Evolutionary conservation across 768 basidiomycete genomes (phyloP).

Genomic region (Botryobasidium botryosum): DNA sequence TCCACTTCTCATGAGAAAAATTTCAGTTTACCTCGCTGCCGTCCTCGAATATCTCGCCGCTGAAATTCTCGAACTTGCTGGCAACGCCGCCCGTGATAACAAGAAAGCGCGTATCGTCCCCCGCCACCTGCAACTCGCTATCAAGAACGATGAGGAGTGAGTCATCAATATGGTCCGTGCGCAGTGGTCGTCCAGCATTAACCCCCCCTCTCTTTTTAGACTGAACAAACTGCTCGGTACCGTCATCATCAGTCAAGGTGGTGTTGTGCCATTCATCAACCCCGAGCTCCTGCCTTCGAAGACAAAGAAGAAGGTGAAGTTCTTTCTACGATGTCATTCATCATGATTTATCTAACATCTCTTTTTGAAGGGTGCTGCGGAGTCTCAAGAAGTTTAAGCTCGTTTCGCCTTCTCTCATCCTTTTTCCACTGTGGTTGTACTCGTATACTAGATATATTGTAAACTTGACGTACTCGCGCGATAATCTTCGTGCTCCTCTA

Average conservation of each 20-base stretch:
- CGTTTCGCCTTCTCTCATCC: too few species aligned
- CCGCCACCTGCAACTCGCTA: slow-evolving; percentile 81
- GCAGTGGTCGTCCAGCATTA: neutral
- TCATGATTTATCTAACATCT: too few species aligned
- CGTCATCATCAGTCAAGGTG: slow-evolving; percentile 33
- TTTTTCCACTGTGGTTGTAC: too few species aligned
- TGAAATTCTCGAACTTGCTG: slow-evolving; percentile 85
- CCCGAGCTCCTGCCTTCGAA: slow-evolving; percentile 20
- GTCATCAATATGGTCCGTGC: slow-evolving; percentile 12
- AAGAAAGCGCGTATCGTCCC: slow-evolving; percentile 93
- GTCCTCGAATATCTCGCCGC: slow-evolving; percentile 87
- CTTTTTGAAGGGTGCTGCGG: too few species aligned
- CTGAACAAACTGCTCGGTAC: slow-evolving; percentile 29
- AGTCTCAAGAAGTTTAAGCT: too few species aligned
- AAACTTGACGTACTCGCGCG: too few species aligned
- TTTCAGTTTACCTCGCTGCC: slow-evolving; percentile 68
- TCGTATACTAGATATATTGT: too few species aligned
- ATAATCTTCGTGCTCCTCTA: too few species aligned
- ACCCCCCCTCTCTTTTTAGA: neutral
- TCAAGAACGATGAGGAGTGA: slow-evolving; percentile 79
- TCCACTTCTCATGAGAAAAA: neutral
- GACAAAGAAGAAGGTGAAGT: slow-evolving; percentile 6
- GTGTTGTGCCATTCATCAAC: slow-evolving; percentile 24
- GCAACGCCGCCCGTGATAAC: slow-evolving; percentile 78
- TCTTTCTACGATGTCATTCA: too few species aligned